Evolutionary conservation across 2,329 filamentous ascomycete genomes (phyloP), one percentile per base, ranked within the genome.

Genomic region (Colletotrichum orbiculare): DNA sequence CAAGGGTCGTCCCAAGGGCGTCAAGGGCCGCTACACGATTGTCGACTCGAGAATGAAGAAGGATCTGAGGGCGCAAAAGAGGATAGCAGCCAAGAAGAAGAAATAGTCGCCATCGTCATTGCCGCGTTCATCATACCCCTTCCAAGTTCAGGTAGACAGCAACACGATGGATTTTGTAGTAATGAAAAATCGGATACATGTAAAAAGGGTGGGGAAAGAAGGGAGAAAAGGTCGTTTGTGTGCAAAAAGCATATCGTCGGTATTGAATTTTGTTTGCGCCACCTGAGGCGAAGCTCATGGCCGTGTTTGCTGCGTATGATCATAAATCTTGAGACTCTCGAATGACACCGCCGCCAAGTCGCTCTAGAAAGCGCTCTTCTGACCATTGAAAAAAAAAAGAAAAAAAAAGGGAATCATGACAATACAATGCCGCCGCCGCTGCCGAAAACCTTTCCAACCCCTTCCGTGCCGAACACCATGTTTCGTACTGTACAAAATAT

Each of bases 11-110:
- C 96, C 96, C 3, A 91, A 89, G 77, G 96, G 95, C 65, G 93
- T 97, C 33, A 97, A 97, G 87, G 95, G 95, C 42, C 90, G 93
- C 70, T 99, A 99, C 78, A 97, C 97, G 84, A 97, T 99, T 85
- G 95, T 99, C 59, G 95, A 98, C 80, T 83, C 92, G 12, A 87
- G 96, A 71, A 88, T 97, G 89, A 97, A 97, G 88, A 98, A 97
- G 89, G 96, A 98, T 83, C 86, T 96, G 59, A 84, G 94, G 75
- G 94, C 91, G 2, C 85, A 95, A 78, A 97, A 97, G 88, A 87
- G 94, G 72, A 75, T 85, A 65, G 25, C 25, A 25, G 75, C 81
- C 34, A 94, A 96, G 83, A 92, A 89, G 81, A 90, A 87, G 82
- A 87, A 87, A 75, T 77, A 79, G 69, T 69, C 60, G 50, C 42